Percentiles rank a stretch among this genome's conserved stretches.
These are phyloP conservation scores for Cucurbita ficifolia DNA, from an alignment of 306 rosid species.

Conservation along the genomic window DNA sequence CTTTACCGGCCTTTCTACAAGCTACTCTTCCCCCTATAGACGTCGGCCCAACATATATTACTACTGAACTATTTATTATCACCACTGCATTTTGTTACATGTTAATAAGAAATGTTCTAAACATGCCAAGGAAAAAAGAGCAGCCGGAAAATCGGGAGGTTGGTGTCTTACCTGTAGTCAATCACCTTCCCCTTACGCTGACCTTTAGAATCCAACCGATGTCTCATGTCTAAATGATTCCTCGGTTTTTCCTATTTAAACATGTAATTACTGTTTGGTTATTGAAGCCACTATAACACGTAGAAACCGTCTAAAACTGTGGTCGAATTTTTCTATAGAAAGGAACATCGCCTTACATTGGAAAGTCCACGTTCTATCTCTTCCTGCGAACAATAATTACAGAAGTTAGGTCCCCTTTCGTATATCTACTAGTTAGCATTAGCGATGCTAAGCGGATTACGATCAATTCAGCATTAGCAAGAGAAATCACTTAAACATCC, in stretches of 20 bases:
- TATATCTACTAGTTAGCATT: not conserved
- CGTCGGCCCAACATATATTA: not conserved
- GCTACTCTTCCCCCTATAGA: not conserved
- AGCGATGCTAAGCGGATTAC: not conserved
- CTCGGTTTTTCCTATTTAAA: slow-evolving; percentile 69
- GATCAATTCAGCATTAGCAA: not conserved
- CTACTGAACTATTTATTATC: not conserved
- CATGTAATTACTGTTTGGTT: not conserved
- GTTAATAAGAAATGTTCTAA: not conserved
- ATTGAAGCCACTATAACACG: not conserved
- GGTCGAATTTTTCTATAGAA: not conserved
- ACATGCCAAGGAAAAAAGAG: not conserved
- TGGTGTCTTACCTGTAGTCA: slow-evolving; percentile 64
- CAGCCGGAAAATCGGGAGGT: not conserved
- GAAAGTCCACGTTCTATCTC: slow-evolving; percentile 79
- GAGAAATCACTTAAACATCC: not conserved
- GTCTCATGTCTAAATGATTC: slow-evolving; percentile 97
- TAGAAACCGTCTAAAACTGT: not conserved
- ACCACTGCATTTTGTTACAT: not conserved
- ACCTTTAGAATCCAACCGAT: slow-evolving; percentile 89
- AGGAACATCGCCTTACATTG: slow-evolving; percentile 24
- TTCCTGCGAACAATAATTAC: slow-evolving; percentile 32
- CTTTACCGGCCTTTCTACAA: not conserved
- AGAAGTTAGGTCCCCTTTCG: not conserved
- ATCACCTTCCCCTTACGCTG: slow-evolving; percentile 84